A percentile compares a stretch with the other conserved stretches of the same genome.
Conservation (phyloP, 2,329 filamentous ascomycete genomes). For the Lomentospora prolificans region DNA sequence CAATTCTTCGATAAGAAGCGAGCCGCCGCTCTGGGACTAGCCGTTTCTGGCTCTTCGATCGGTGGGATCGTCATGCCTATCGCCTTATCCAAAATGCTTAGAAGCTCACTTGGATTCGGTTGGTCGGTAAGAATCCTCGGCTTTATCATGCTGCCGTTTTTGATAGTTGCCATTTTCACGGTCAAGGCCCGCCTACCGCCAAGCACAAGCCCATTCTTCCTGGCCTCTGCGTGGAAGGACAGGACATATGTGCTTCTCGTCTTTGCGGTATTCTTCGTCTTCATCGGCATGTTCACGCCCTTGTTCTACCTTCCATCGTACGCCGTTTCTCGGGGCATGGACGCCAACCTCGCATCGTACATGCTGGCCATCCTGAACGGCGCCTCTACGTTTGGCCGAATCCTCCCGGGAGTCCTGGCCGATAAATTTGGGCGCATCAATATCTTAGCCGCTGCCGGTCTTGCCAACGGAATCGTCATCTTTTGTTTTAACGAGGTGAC, state of each 20-base stretch:
- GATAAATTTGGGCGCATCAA: constrained; percentile 36
- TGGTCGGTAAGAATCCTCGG: constrained; percentile 39
- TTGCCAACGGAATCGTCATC: constrained; percentile 33
- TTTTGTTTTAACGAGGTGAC: constrained; percentile 35
- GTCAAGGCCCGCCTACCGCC: constrained; percentile 33
- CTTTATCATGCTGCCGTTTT: constrained; percentile 32
- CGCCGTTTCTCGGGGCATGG: constrained; percentile 33
- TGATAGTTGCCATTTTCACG: constrained; percentile 24
- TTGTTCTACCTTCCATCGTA: constrained; percentile 44
- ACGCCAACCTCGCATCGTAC: constrained; percentile 31
- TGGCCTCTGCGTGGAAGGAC: constrained; percentile 25
- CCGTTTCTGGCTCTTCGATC: constrained; percentile 41
- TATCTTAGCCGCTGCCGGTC: constrained; percentile 39
- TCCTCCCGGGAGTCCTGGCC: constrained; percentile 37
- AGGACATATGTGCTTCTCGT: constrained; percentile 36
- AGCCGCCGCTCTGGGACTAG: constrained; percentile 42
- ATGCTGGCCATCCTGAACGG: constrained; percentile 48
- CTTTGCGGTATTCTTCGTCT: constrained; percentile 42
- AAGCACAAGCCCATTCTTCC: constrained; percentile 32
- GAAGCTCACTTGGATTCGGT: constrained; percentile 33
- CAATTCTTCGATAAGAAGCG: constrained; percentile 44
- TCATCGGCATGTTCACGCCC: constrained; percentile 43
- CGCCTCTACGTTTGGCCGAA: constrained; percentile 41
- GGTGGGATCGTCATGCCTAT: constrained; percentile 52
- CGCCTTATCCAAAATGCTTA: constrained; percentile 44